A percentile compares a stretch with the other conserved stretches of the same genome.
phyloP scores from a whole-genome alignment of 768 basidiomycete species.

The Leccinum pellstonianum region DNA sequence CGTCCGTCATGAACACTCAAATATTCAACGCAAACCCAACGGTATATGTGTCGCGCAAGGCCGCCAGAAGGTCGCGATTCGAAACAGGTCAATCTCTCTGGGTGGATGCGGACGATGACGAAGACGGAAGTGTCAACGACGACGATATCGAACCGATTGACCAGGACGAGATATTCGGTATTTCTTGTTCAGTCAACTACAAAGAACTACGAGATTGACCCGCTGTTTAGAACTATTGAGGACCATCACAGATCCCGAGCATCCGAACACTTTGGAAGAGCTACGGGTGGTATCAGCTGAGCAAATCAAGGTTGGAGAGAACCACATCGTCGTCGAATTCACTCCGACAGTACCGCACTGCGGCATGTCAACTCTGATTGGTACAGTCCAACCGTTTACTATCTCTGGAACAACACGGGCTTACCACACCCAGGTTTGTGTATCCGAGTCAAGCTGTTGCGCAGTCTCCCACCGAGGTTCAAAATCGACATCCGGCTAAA shows the following conservation, averaged over 20 bases:
- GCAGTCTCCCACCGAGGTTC: conserved; percentile 88
- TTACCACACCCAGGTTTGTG: conserved; percentile 60
- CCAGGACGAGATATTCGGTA: conserved; percentile 91
- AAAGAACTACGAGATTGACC: conserved; percentile 1
- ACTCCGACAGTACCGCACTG: conserved; percentile 98
- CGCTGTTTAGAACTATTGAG: conserved; percentile 73
- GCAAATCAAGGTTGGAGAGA: conserved; percentile 66
- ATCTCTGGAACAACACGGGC: background rate
- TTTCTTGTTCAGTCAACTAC: conserved; percentile 5
- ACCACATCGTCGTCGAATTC: conserved; percentile 83
- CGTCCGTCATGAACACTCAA: conserved; percentile 31
- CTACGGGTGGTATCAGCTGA: conserved; percentile 91
- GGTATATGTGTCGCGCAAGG: conserved; percentile 57
- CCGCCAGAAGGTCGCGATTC: conserved; percentile 41
- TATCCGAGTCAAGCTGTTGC: conserved; percentile 87
- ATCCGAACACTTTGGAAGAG: conserved; percentile 91
- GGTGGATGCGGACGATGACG: conserved; percentile 47
- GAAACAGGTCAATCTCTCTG: conserved; percentile 55
- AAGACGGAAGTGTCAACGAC: conserved; percentile 35
- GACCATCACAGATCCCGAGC: conserved; percentile 92
- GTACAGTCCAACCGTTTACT: conserved; percentile 36
- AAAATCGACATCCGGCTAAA: conserved; percentile 93
- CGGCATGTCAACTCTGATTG: conserved; percentile 95
- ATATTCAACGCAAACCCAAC: conserved; percentile 91
- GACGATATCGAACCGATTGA: conserved; percentile 70